A percentile compares a stretch with the other conserved stretches of the same genome.
phyloP scores from a whole-genome alignment of 2,329 filamentous ascomycete genomes.

The Colletotrichum salicis region DNA sequence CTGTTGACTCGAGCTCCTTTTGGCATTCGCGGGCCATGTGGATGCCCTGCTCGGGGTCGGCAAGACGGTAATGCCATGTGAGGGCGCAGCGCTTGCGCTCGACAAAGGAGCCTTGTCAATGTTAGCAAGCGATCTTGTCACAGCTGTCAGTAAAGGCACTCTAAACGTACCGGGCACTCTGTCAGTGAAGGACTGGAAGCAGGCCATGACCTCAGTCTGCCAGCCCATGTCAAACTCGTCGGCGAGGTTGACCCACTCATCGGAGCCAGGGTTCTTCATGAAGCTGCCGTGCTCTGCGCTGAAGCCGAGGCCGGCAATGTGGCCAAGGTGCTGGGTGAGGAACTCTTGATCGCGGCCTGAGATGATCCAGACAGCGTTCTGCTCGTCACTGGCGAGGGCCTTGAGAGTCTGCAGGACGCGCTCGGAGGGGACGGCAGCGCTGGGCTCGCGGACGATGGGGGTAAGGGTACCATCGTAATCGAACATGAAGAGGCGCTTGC shows the following conservation, averaged over 20 bases:
- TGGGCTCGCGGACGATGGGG: constrained; percentile 91
- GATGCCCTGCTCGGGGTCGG: constrained; percentile 84
- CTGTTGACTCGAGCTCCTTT: constrained; percentile 80
- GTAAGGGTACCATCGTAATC: constrained; percentile 98
- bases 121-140: not conserved
- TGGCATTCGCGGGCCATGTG: constrained; percentile 85
- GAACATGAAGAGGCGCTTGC: constrained; percentile 93
- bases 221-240: constrained; percentile 91
- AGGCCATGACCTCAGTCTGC: constrained; percentile 84
- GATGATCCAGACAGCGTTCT: constrained; percentile 97
- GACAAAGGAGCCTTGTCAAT: constrained; percentile 79
- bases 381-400: constrained; percentile 79
- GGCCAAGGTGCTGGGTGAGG: constrained; percentile 89
- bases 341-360: constrained; percentile 94
- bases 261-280: constrained; percentile 80
- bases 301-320: constrained; percentile 88
- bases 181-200: constrained; percentile 91
- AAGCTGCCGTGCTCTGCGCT: constrained; percentile 98
- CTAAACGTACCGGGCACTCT: constrained; percentile 76
- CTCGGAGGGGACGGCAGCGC: constrained; percentile 87
- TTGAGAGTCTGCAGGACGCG: constrained; percentile 83
- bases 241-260: constrained; percentile 88
- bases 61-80: constrained; percentile 96
- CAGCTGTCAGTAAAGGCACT: not conserved
- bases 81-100: constrained; percentile 94